These are phyloP conservation scores for Sonneratia caseolaris DNA, from an alignment of 345 rosid genomes.

Conservation along the genomic window DNA sequence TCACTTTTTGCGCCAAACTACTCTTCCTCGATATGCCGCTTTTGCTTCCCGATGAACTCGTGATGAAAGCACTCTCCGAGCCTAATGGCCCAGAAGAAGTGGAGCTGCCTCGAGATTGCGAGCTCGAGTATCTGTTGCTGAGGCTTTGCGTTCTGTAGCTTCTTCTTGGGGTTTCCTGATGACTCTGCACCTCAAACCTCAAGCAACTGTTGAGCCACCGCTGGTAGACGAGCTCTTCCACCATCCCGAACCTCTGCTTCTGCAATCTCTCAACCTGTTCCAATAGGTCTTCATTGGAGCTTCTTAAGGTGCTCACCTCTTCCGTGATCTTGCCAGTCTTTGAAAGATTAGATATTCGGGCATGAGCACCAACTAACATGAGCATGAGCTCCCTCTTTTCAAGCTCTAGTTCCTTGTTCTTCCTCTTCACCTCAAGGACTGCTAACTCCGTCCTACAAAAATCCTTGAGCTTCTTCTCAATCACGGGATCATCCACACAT, in stretches of 20 bases:
- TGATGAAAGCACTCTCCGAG: slow-evolving; percentile 9
- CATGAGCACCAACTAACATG: slow-evolving; percentile 17
- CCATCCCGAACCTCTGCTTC: slow-evolving; percentile 24
- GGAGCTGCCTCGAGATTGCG: slow-evolving; percentile 1
- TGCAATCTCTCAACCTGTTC: slow-evolving; percentile 25
- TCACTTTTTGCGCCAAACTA: slow-evolving; percentile 11
- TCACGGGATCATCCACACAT: background rate
- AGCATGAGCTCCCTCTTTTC: slow-evolving; percentile 26
- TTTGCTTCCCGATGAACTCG: slow-evolving; percentile 18
- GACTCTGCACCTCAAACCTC: slow-evolving; percentile 19
- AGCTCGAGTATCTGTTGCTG: background rate
- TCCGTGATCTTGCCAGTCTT: slow-evolving; percentile 7
- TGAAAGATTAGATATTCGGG: slow-evolving; percentile 15
- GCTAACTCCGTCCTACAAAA: slow-evolving; percentile 10
- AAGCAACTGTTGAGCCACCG: slow-evolving; percentile 32
- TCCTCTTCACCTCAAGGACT: slow-evolving; percentile 14
- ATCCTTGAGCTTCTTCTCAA: slow-evolving; percentile 15
- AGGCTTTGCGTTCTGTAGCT: background rate
- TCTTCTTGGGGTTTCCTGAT: background rate
- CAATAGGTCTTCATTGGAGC: slow-evolving; percentile 12
- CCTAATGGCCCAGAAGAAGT: slow-evolving; percentile 11
- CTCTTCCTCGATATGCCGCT: slow-evolving; percentile 12
- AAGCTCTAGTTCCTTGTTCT: slow-evolving; percentile 26
- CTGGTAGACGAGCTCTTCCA: slow-evolving; percentile 35
- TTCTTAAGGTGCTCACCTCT: slow-evolving; percentile 11